Evolutionary conservation across 2,329 filamentous ascomycete genomes (phyloP), one percentile per base, ranked within the genome.

Genomic region (Sarocladiaceae sp.): DNA sequence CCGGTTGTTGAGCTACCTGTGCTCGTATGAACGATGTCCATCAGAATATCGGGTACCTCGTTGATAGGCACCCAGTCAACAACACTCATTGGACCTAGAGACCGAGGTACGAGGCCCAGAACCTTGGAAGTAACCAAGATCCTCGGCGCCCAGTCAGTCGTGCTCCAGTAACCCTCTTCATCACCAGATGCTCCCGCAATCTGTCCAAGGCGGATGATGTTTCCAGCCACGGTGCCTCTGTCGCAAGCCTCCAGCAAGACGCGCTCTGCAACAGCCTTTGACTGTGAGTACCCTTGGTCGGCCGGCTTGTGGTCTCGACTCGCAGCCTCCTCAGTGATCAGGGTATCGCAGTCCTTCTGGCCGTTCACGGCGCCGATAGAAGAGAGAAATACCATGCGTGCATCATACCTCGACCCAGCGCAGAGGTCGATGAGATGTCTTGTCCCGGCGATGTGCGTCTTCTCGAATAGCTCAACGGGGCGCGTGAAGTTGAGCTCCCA

Each of bases 401-500:
- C 18, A 16, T 33, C 7, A 6, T 16, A 6, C 6, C 12, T 12
- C 7, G 31, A 33, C 7, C 31, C 31, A 6, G 31, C 31, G n/a
- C 12, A 12, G 12, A 75, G 50, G 1, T 58, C 56, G 13, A 75
- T 61, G 1, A 77, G 62, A 45, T 73, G 69, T 7, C 60, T 56
- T 0, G 70, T 61, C 0, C 69, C 73, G 11, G 55, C 61, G 45
- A 78, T 68, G 49, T 70, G 64, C 44, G 71, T 61, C 6, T 59
- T 53, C 31, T 76, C 74, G 44, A 78, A 78, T 31, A 64, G 71
- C 10, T 60, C 58, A 0, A 78, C 62, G 0, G 61, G 59, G 37
- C 76, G 63, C 52, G 75, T 77, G 56, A 78, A 78, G 55, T 78
- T 78, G 6, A 78, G 74, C 0, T 70, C 62, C 74, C 74, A 76